Evolutionary conservation across 106 monocot genomes (phyloP).

Genomic region (Platanthera guangdongensis): DNA sequence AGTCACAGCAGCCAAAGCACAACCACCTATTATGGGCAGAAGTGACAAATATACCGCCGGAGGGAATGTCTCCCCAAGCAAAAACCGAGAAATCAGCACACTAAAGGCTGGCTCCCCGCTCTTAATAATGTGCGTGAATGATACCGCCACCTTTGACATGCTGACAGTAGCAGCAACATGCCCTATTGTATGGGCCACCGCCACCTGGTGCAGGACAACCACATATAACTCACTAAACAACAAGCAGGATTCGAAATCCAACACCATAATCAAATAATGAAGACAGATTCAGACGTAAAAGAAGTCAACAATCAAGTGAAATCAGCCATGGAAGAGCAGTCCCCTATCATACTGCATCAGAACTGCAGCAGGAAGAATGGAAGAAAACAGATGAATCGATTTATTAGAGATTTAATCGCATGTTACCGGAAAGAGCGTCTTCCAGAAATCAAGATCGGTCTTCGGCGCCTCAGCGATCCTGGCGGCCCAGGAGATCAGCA

Average conservation of each 20-base stretch:
- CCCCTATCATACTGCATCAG: no score
- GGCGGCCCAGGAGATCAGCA: conserved; percentile 71
- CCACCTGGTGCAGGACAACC: conserved; percentile 22
- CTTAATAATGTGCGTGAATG: conserved; percentile 69
- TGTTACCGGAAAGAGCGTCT: conserved; percentile 69
- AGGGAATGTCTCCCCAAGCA: conserved; percentile 77
- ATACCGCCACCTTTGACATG: conserved; percentile 71
- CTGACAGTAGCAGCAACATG: conserved; percentile 68
- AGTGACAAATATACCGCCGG: conserved; percentile 48
- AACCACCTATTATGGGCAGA: conserved; percentile 84
- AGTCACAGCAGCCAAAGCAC: conserved; percentile 71
- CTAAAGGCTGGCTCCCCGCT: conserved; percentile 72
- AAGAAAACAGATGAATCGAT: background rate
- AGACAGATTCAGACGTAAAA: background rate
- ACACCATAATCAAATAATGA: background rate
- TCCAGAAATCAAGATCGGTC: conserved; percentile 77
- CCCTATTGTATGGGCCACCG: conserved; percentile 55
- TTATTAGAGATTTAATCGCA: background rate
- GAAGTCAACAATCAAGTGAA: background rate
- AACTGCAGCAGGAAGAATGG: no score
- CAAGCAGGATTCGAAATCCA: background rate
- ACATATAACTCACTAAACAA: background rate
- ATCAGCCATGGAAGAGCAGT: no score
- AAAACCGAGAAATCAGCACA: conserved; percentile 63
- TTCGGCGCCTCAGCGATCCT: conserved; percentile 61